phyloP scores from a whole-genome alignment of 768 basidiomycete species.

The Russula foetens region DNA sequence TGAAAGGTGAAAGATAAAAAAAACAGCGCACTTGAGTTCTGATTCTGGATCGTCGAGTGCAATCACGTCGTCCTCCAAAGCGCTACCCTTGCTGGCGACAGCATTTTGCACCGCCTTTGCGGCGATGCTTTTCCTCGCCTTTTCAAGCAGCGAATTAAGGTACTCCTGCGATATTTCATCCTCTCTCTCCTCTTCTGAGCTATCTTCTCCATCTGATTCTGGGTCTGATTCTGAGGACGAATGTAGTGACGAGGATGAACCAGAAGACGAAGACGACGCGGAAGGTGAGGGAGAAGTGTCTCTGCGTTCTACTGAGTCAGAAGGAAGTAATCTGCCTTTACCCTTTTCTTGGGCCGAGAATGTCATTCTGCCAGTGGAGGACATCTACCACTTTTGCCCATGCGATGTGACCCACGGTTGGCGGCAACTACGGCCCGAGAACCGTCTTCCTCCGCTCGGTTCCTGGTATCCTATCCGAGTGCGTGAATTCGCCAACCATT shows the following conservation, averaged over 20 bases:
- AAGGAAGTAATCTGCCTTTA: constrained; percentile 32
- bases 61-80: constrained; percentile 48
- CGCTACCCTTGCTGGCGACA: neutral
- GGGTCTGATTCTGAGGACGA: constrained; percentile 29
- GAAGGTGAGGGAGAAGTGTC: constrained; percentile 13
- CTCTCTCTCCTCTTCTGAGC: constrained; percentile 29
- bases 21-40: constrained; percentile 30
- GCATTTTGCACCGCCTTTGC: constrained; percentile 18
- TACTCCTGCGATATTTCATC: constrained; percentile 48
- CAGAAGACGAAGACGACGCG: constrained; percentile 10
- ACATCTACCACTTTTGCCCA: no score
- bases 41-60: constrained; percentile 30
- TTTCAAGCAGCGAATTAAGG: constrained; percentile 53
- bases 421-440: no score
- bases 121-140: constrained; percentile 43
- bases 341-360: constrained; percentile 30
- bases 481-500: no score
- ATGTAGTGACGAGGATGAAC: neutral
- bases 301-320: neutral
- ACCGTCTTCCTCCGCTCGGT: no score
- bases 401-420: no score
- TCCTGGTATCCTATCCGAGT: no score
- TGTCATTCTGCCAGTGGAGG: constrained; percentile 11
- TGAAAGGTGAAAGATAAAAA: neutral
- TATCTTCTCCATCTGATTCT: constrained; percentile 21